A percentile compares a stretch with the other conserved stretches of the same genome.
These are phyloP conservation scores for Pleomassaria siparia DNA, from an alignment of 2,329 filamentous ascomycete genomes.

Conservation along the genomic window DNA sequence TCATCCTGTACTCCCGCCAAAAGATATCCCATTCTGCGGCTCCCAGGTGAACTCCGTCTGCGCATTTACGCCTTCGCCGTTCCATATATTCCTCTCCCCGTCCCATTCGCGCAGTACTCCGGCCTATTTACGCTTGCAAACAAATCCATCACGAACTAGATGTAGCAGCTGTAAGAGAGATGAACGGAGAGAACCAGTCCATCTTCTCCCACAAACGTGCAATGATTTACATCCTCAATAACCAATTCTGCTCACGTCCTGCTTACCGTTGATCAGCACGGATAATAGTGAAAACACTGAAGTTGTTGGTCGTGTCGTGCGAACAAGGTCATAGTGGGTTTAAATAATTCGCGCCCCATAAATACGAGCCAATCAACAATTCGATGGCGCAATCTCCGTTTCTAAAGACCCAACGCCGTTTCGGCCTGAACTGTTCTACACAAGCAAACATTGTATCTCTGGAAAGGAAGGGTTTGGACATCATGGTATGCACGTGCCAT, in stretches of 20 bases:
- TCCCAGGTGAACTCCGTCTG: constrained; percentile 25
- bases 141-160: constrained; percentile 7
- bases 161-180: no score
- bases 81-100: background rate
- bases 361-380: constrained; percentile 4
- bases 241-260: no score
- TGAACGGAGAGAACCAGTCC: no score
- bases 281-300: no score
- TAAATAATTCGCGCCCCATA: no score
- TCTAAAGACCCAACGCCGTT: constrained; percentile 2
- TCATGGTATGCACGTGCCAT: background rate
- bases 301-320: no score
- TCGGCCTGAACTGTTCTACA: background rate
- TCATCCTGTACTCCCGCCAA: no score
- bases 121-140: constrained; percentile 13
- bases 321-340: no score
- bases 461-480: background rate
- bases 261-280: no score
- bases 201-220: background rate
- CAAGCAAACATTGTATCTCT: background rate
- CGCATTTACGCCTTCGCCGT: constrained; percentile 17
- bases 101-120: constrained; percentile 2
- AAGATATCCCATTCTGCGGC: constrained; percentile 9
- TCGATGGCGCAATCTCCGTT: constrained; percentile 7
- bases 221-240: no score